Percentiles rank a stretch among this genome's conserved stretches.
phyloP scores from a whole-genome alignment of 768 basidiomycete genomes.

The Agrocybe chaxingu region DNA sequence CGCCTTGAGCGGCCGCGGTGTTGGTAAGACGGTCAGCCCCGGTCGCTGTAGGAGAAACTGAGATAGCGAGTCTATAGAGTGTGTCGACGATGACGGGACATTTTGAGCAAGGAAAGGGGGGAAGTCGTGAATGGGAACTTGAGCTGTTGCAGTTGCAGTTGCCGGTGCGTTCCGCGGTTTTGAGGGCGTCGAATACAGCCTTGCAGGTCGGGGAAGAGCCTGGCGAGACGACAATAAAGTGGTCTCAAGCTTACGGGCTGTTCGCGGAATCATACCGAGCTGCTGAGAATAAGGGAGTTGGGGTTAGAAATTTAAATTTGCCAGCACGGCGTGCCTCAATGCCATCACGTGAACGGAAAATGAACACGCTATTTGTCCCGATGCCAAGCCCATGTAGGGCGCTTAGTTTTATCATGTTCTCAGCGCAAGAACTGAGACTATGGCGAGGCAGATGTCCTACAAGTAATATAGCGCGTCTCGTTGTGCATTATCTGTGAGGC shows the following conservation, averaged over 20 bases:
- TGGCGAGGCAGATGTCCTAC: too few species aligned
- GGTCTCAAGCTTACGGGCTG: slow-evolving; percentile 36
- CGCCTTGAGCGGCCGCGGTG: slow-evolving; percentile 52
- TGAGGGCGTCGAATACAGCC: slow-evolving; percentile 67
- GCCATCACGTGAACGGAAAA: too few species aligned
- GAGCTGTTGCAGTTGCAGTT: slow-evolving; percentile 31
- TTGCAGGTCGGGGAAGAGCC: slow-evolving; percentile 63
- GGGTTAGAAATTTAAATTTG: too few species aligned
- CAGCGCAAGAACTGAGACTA: too few species aligned
- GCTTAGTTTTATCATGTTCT: too few species aligned
- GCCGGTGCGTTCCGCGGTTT: slow-evolving; percentile 54
- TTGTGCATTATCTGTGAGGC: too few species aligned
- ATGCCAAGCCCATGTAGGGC: too few species aligned
- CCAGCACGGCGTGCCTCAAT: too few species aligned
- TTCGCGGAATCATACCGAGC: slow-evolving; percentile 35
- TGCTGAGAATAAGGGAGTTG: too few species aligned
- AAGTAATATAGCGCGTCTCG: too few species aligned
- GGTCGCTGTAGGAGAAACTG: slow-evolving; percentile 7
- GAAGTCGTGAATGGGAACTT: slow-evolving; percentile 35
- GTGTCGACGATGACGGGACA: slow-evolving; percentile 1
- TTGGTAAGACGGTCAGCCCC: slow-evolving; percentile 58
- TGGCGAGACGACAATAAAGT: slow-evolving; percentile 63
- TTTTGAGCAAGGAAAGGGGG: slow-evolving; percentile 33
- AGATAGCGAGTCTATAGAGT: slow-evolving; percentile 1
- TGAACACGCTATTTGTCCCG: too few species aligned